These are phyloP conservation scores for Alternaria sp. DNA, from an alignment of 2,329 filamentous ascomycete species.

Conservation along the genomic window DNA sequence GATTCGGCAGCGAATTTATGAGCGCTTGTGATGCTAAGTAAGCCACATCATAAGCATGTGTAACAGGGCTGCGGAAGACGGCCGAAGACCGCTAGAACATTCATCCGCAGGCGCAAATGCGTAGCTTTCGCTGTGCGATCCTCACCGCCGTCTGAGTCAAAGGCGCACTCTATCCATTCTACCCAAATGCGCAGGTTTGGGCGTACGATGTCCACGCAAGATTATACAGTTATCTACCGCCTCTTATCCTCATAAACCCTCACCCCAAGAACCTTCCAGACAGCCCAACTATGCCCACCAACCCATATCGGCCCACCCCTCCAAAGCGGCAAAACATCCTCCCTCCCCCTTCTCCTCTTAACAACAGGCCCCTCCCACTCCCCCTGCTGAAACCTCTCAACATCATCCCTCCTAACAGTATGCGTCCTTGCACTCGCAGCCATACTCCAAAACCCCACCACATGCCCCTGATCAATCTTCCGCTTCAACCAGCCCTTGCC, in stretches of 20 bases:
- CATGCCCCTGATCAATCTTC: constrained; percentile 28
- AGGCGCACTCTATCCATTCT: neutral
- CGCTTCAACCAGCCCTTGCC: constrained; percentile 19
- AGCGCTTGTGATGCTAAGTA: neutral
- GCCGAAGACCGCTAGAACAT: neutral
- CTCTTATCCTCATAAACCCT: constrained; percentile 26
- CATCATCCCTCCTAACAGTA: constrained; percentile 25
- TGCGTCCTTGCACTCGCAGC: constrained; percentile 22
- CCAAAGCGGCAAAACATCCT: constrained; percentile 29
- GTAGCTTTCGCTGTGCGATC: too few relatives aligned
- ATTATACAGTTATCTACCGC: constrained; percentile 2
- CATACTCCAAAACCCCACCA: constrained; percentile 32
- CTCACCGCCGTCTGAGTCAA: neutral
- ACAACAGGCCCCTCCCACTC: constrained; percentile 25
- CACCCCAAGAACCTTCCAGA: constrained; percentile 23
- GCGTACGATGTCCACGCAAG: neutral
- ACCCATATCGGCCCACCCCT: constrained; percentile 30
- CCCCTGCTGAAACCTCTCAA: constrained; percentile 29
- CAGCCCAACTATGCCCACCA: constrained; percentile 28
- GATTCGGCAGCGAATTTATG: neutral
- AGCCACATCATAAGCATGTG: neutral
- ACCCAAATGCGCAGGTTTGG: too few relatives aligned
- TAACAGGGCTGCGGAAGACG: neutral
- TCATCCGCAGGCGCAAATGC: neutral
- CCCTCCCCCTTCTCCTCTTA: constrained; percentile 14